Conservation (phyloP, 2,329 filamentous ascomycete species). For the Penicillium griseofulvum region DNA sequence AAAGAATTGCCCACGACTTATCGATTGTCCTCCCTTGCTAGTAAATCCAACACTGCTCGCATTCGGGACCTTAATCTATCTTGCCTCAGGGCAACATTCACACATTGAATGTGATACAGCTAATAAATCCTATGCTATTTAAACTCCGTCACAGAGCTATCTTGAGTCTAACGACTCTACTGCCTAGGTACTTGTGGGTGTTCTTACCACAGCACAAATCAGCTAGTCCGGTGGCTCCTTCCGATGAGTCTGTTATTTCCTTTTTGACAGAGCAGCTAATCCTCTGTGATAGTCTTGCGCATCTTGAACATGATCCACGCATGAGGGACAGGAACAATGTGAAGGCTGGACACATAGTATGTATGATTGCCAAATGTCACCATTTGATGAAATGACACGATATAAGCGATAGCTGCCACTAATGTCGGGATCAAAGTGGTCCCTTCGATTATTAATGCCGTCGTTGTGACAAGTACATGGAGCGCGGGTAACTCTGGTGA, state of each 20-base stretch:
- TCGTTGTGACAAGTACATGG: conserved; percentile 23
- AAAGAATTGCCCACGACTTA: background rate
- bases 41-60: background rate
- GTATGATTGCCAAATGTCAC: background rate
- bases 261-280: too few relatives aligned
- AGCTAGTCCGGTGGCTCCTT: background rate
- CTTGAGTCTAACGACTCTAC: background rate
- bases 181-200: too few relatives aligned
- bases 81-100: background rate
- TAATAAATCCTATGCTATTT: too few relatives aligned
- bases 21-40: background rate
- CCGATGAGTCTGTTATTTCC: background rate
- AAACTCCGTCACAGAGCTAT: background rate
- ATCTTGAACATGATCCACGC: too few relatives aligned
- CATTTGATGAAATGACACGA: too few relatives aligned
- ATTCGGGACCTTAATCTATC: background rate
- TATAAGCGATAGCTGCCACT: too few relatives aligned
- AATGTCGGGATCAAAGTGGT: conserved; percentile 35
- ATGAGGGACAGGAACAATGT: background rate
- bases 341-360: background rate
- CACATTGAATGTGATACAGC: background rate
- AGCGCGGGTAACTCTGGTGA: conserved; percentile 40
- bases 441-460: conserved; percentile 6
- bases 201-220: too few relatives aligned
- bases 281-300: background rate